Percentiles rank a stretch among this genome's conserved stretches.
These are phyloP conservation scores for Diospyros lotus DNA, from an alignment of 148 eudicot species.

Conservation along the genomic window DNA sequence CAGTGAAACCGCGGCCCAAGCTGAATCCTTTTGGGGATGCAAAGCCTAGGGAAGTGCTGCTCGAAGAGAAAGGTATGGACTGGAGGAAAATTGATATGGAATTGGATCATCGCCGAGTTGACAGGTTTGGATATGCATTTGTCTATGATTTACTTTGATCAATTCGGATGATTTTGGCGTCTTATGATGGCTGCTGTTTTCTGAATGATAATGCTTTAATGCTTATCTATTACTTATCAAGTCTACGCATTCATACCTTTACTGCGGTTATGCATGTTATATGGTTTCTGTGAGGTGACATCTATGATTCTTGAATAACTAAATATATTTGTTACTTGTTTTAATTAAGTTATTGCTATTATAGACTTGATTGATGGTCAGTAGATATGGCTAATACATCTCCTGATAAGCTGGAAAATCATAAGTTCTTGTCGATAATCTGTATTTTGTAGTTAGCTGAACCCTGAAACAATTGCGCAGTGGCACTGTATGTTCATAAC, in stretches of 20 bases:
- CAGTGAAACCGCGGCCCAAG: constrained; percentile 51
- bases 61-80: constrained; percentile 82
- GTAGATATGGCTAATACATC: background rate
- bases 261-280: background rate
- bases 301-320: too few relatives aligned
- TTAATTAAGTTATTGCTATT: background rate
- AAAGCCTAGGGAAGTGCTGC: constrained; percentile 91
- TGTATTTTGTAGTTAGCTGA: too few relatives aligned
- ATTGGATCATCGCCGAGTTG: constrained; percentile 67
- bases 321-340: too few relatives aligned
- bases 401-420: too few relatives aligned
- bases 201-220: too few relatives aligned
- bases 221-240: background rate
- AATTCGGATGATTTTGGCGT: background rate
- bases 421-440: too few relatives aligned
- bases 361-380: background rate
- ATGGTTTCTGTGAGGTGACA: too few relatives aligned
- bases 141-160: background rate
- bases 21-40: constrained; percentile 99
- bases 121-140: constrained; percentile 41
- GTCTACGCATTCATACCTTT: background rate
- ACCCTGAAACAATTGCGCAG: background rate
- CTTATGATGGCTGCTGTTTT: constrained; percentile 19
- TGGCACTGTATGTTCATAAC: background rate
- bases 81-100: constrained; percentile 96